phyloP scores from a whole-genome alignment of 805 yeast genomes.

The Lipomyces orientalis region DNA sequence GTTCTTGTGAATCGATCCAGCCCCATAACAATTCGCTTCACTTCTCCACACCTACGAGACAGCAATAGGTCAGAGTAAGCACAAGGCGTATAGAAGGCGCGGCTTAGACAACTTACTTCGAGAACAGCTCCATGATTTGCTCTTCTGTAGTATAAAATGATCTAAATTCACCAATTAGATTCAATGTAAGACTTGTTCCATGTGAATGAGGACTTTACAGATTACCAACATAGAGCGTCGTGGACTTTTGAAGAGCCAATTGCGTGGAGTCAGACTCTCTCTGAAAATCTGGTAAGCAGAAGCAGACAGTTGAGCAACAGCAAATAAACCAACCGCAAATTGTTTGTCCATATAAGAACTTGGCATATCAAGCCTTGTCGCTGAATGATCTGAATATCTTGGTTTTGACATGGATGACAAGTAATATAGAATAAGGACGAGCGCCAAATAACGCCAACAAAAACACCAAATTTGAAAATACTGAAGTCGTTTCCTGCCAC shows the following conservation, averaged over 20 bases:
- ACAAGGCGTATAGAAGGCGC: neutral
- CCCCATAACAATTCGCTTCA: constrained; percentile 89
- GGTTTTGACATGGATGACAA: neutral
- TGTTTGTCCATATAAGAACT: constrained; percentile 29
- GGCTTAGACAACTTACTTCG: constrained; percentile 54
- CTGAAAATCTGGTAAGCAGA: neutral
- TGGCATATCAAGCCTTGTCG: constrained; percentile 30
- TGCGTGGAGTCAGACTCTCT: neutral
- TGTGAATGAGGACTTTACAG: constrained; percentile 45
- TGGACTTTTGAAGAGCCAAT: constrained; percentile 61
- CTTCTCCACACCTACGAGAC: constrained; percentile 57
- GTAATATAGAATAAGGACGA: too few relatives aligned
- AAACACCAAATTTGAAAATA: too few relatives aligned
- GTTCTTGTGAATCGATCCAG: constrained; percentile 86
- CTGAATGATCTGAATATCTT: constrained; percentile 13
- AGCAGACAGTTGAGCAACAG: neutral
- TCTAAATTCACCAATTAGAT: constrained; percentile 24
- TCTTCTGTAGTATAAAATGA: constrained; percentile 94
- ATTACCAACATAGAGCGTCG: constrained; percentile 90
- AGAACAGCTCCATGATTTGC: constrained; percentile 85
- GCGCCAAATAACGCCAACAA: too few relatives aligned
- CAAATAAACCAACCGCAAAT: constrained; percentile 19
- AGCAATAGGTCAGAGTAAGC: neutral
- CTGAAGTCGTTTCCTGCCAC: too few relatives aligned
- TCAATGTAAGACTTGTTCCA: neutral